A percentile compares a stretch with the other conserved stretches of the same genome.
phyloP scores from a whole-genome alignment of 2,329 filamentous ascomycete species.

The Calonectria montana region DNA sequence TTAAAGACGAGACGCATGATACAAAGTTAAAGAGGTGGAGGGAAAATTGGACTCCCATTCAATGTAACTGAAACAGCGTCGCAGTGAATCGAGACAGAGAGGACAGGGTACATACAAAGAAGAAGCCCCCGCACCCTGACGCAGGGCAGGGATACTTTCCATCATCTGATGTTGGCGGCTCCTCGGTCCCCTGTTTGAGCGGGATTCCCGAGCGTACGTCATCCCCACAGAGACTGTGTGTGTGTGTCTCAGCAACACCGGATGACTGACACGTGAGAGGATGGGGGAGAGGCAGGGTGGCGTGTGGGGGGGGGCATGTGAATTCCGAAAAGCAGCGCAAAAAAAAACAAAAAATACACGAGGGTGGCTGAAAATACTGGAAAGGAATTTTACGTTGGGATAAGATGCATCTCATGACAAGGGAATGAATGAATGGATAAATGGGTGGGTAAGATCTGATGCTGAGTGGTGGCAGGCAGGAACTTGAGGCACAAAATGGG shows the following conservation, averaged over 20 bases:
- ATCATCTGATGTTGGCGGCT: slow-evolving; percentile 1
- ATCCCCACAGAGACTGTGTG: background rate
- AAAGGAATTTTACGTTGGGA: background rate
- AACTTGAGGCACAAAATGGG: background rate
- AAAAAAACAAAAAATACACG: too few relatives aligned
- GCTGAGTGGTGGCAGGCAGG: background rate
- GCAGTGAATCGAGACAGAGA: background rate
- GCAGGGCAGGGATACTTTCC: background rate
- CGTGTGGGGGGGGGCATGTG: background rate
- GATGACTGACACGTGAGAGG: background rate
- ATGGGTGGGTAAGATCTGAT: background rate
- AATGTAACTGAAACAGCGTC: slow-evolving; percentile 3
- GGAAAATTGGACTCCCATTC: background rate
- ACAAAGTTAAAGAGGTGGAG: background rate
- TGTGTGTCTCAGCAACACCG: background rate
- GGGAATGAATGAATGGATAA: too few relatives aligned
- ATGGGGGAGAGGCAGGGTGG: background rate
- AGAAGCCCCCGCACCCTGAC: background rate
- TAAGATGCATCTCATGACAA: background rate
- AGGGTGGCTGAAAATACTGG: background rate
- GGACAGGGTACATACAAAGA: background rate
- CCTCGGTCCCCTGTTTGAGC: background rate
- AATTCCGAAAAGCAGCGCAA: background rate
- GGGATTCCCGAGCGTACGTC: background rate
- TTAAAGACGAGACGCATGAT: background rate